phyloP scores from a whole-genome alignment of 148 eudicot genomes.

The Diospyros kaki region DNA sequence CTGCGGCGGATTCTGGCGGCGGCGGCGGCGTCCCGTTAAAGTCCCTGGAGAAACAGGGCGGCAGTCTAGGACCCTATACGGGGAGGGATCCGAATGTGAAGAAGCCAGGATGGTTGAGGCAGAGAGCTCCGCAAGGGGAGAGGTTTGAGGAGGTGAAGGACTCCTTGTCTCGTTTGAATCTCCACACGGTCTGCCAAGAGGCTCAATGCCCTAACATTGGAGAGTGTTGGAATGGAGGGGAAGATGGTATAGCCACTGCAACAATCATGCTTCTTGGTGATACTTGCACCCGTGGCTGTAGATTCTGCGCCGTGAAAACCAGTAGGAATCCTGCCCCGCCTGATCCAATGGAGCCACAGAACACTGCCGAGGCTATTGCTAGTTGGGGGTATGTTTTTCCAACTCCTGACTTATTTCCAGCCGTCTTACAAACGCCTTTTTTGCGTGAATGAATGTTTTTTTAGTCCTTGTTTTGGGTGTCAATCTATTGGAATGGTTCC shows the following conservation, averaged over 20 bases:
- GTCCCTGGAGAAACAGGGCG: not conserved
- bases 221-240: slow-evolving; percentile 98
- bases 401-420: not conserved
- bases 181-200: slow-evolving; percentile 87
- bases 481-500: too few species aligned
- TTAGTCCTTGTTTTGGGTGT: not conserved
- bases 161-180: slow-evolving; percentile 58
- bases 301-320: slow-evolving; percentile 98
- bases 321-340: slow-evolving; percentile 87
- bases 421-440: not conserved
- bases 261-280: slow-evolving; percentile 97
- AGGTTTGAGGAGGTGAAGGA: slow-evolving; percentile 73
- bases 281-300: slow-evolving; percentile 88
- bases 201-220: slow-evolving; percentile 95
- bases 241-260: slow-evolving; percentile 93
- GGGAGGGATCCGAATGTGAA: slow-evolving; percentile 82
- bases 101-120: slow-evolving; percentile 88
- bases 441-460: not conserved
- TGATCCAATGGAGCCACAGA: slow-evolving; percentile 91
- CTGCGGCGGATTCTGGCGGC: not conserved
- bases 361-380: slow-evolving; percentile 83
- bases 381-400: slow-evolving; percentile 75
- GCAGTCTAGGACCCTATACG: slow-evolving; percentile 47
- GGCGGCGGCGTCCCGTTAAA: slow-evolving; percentile 2
- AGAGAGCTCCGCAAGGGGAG: slow-evolving; percentile 81